These are phyloP conservation scores for Russula sp. DNA, from an alignment of 768 basidiomycete genomes.

Conservation along the genomic window DNA sequence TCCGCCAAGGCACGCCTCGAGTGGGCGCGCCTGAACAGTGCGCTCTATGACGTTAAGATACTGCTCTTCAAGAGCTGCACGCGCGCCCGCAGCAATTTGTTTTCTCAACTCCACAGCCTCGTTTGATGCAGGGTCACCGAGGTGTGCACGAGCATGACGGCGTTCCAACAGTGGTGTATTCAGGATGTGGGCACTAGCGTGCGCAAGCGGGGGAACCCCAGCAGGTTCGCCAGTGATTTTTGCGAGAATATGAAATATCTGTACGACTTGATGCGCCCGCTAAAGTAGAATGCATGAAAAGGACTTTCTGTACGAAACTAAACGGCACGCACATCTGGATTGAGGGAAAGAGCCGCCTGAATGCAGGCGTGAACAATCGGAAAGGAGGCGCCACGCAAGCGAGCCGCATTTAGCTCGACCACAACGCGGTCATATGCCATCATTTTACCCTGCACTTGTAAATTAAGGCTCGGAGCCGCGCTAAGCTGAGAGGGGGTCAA, in stretches of 20 bases:
- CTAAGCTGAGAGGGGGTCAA: slow-evolving; percentile 30
- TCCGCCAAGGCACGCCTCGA: slow-evolving; percentile 84
- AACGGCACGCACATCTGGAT: slow-evolving; percentile 43
- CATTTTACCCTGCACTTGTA: slow-evolving; percentile 91
- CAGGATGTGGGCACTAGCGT: slow-evolving; percentile 74
- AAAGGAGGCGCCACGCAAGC: slow-evolving; percentile 64
- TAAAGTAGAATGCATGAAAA: slow-evolving; percentile 23
- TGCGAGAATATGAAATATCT: slow-evolving; percentile 64
- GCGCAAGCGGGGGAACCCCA: slow-evolving; percentile 65
- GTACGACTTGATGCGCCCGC: slow-evolving; percentile 53
- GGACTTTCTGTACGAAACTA: background rate
- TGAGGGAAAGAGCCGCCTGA: slow-evolving; percentile 55
- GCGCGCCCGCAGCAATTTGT: slow-evolving; percentile 71
- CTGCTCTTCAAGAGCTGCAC: slow-evolving; percentile 82
- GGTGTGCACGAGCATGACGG: slow-evolving; percentile 74
- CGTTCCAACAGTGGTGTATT: slow-evolving; percentile 76
- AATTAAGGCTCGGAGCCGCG: slow-evolving; percentile 47
- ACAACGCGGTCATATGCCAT: slow-evolving; percentile 89
- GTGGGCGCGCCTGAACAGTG: slow-evolving; percentile 71
- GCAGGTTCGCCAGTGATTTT: slow-evolving; percentile 77
- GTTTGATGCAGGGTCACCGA: slow-evolving; percentile 54
- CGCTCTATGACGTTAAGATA: slow-evolving; percentile 80
- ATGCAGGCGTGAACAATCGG: slow-evolving; percentile 68
- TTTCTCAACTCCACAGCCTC: slow-evolving; percentile 58
- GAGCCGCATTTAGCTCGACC: slow-evolving; percentile 64